Evolutionary conservation across 352 stramenopile genomes (phyloP).

Genomic region (Paralagenidium karlingii): DNA sequence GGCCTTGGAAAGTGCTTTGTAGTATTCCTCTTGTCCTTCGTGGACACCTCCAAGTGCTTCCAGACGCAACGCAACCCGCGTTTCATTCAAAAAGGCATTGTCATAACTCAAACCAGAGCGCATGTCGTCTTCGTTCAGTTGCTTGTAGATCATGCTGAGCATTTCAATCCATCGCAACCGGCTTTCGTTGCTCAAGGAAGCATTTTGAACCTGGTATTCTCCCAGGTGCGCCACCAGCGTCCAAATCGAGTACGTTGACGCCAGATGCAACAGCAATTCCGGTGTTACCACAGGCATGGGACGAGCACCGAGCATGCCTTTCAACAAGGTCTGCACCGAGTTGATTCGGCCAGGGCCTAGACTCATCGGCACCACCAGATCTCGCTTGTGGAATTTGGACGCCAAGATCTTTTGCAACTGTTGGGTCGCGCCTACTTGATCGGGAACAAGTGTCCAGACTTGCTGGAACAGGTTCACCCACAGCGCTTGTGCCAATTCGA

Average conservation of each 20-base stretch:
- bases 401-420: conserved; percentile 65
- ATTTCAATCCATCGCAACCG: conserved; percentile 78
- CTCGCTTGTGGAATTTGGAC: conserved; percentile 81
- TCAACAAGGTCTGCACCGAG: conserved; percentile 75
- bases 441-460: conserved; percentile 8
- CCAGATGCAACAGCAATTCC: conserved; percentile 73
- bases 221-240: conserved; percentile 49
- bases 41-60: conserved; percentile 75
- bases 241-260: conserved; percentile 78
- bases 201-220: conserved; percentile 75
- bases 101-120: conserved; percentile 67
- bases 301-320: conserved; percentile 47
- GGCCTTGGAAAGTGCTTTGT: conserved; percentile 63
- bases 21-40: conserved; percentile 83
- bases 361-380: conserved; percentile 59
- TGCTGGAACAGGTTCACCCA: conserved; percentile 60
- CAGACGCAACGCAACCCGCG: conserved; percentile 49
- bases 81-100: conserved; percentile 65
- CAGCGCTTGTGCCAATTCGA: conserved; percentile 74
- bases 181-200: conserved; percentile 45
- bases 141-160: conserved; percentile 75
- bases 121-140: conserved; percentile 76
- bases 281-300: conserved; percentile 62
- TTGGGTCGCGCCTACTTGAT: conserved; percentile 30
- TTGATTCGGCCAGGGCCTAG: conserved; percentile 49